Evolutionary conservation across 352 stramenopile species (phyloP).

Genomic region (Ophiocytium majus): DNA sequence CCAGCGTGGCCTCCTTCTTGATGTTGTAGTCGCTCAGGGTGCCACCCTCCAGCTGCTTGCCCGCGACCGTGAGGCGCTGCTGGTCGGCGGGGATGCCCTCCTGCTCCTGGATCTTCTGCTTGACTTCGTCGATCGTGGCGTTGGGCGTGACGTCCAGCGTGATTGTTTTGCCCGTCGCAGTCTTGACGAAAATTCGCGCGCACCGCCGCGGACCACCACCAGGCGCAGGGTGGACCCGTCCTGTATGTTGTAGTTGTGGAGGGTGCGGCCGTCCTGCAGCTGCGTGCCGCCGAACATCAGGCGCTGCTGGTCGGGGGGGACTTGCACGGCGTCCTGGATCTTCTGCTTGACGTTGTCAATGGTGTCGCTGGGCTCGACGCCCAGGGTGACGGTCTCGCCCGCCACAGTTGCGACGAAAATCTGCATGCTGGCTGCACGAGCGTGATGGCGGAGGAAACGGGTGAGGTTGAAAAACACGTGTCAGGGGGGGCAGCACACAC

Average conservation of each 20-base stretch:
- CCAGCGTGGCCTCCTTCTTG: constrained; percentile 84
- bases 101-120: constrained; percentile 99
- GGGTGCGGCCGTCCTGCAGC: constrained; percentile 85
- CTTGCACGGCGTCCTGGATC: constrained; percentile 99
- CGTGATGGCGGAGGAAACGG: no score
- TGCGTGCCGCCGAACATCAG: constrained; percentile 99
- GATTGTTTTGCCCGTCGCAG: constrained; percentile 95
- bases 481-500: no score
- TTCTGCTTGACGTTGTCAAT: constrained; percentile 96
- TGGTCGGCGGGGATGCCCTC: constrained; percentile 97
- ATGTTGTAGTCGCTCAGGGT: constrained; percentile 86
- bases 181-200: constrained; percentile 85
- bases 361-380: constrained; percentile 96
- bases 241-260: constrained; percentile 85
- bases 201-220: constrained; percentile 70
- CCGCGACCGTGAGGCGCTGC: constrained; percentile 96
- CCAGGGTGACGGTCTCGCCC: constrained; percentile 97
- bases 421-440: not conserved
- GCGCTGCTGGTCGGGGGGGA: constrained; percentile 98
- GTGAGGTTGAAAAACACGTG: no score
- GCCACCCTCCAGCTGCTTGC: constrained; percentile 98
- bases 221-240: constrained; percentile 77
- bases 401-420: constrained; percentile 71
- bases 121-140: constrained; percentile 96
- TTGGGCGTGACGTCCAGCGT: constrained; percentile 98